Percentiles rank a stretch among this genome's conserved stretches.
Evolutionary conservation across 2,329 filamentous ascomycete species (phyloP).

Genomic region (Colletotrichum euphorbiae): DNA sequence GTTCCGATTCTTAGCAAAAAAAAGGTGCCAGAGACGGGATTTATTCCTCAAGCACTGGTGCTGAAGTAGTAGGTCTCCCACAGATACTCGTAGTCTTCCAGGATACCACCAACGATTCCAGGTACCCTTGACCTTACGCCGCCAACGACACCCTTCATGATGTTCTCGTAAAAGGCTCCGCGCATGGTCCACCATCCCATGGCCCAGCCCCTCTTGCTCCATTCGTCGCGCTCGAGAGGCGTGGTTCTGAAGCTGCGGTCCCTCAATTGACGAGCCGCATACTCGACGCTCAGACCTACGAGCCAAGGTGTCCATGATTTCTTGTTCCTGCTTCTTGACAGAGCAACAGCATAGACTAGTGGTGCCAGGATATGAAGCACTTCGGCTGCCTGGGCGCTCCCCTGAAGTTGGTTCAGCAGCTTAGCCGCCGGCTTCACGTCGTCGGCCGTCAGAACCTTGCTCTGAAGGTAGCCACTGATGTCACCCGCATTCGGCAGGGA

Average conservation of each 20-base stretch:
- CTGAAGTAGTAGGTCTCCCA: slow-evolving; percentile 99
- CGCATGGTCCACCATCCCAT: slow-evolving; percentile 97
- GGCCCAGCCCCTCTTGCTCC: slow-evolving; percentile 87
- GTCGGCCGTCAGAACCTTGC: slow-evolving; percentile 92
- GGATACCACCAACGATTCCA: slow-evolving; percentile 82
- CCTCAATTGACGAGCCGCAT: slow-evolving; percentile 85
- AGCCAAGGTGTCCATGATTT: slow-evolving; percentile 94
- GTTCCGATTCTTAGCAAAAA: background rate
- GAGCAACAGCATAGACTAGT: slow-evolving; percentile 84
- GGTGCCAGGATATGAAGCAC: slow-evolving; percentile 92
- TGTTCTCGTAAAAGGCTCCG: slow-evolving; percentile 94
- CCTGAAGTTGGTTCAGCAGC: slow-evolving; percentile 85
- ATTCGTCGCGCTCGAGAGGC: slow-evolving; percentile 88
- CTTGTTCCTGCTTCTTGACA: slow-evolving; percentile 79
- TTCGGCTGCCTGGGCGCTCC: slow-evolving; percentile 81
- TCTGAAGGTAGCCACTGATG: slow-evolving; percentile 87
- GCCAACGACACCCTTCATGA: slow-evolving; percentile 80
- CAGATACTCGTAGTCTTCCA: slow-evolving; percentile 97
- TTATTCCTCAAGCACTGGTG: slow-evolving; percentile 57
- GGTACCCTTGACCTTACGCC: slow-evolving; percentile 82
- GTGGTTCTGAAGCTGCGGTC: slow-evolving; percentile 84
- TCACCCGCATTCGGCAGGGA: slow-evolving; percentile 83
- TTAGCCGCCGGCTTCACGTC: slow-evolving; percentile 94
- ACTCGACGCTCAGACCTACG: slow-evolving; percentile 85
- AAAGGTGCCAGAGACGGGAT: background rate